phyloP scores from a whole-genome alignment of 768 basidiomycete genomes.

The Rhodotorula sphaerocarpa region DNA sequence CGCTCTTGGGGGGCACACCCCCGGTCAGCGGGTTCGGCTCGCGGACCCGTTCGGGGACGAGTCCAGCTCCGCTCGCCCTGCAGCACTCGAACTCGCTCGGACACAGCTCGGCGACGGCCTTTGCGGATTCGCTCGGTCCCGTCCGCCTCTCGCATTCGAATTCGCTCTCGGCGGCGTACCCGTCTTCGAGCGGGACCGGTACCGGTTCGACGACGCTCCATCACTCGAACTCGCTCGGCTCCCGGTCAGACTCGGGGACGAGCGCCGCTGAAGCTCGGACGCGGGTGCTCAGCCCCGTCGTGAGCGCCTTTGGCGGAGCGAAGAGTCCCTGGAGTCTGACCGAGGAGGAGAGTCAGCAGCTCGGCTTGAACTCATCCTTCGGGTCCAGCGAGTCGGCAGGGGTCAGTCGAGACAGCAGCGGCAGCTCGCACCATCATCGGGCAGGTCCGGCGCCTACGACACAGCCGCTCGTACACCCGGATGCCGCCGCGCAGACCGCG shows the following conservation, averaged over 20 bases:
- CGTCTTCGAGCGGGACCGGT: background rate
- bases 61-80: conserved; percentile 22
- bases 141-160: background rate
- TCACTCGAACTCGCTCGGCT: conserved; percentile 21
- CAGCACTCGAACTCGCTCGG: conserved; percentile 19
- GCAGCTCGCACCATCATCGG: conserved; percentile 2
- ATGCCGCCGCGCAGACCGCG: background rate
- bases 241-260: conserved; percentile 7
- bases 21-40: conserved; percentile 18
- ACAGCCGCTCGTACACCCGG: background rate
- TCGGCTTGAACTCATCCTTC: conserved; percentile 3
- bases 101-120: too few species aligned
- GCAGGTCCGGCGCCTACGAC: too few species aligned
- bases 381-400: background rate
- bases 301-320: conserved; percentile 8
- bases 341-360: conserved; percentile 32
- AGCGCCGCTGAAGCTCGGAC: background rate
- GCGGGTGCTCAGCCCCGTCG: conserved; percentile 20
- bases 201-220: conserved; percentile 19
- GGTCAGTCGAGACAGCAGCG: conserved; percentile 27
- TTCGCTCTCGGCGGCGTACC: conserved; percentile 3
- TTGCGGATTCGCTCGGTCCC: too few species aligned
- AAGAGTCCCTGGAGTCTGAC: conserved; percentile 35
- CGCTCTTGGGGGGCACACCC: background rate
- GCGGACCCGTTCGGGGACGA: conserved; percentile 10